Percentiles rank a stretch among this genome's conserved stretches.
These are phyloP conservation scores for Monosporozyma solicola DNA, from an alignment of 805 yeast genomes.

Conservation along the genomic window DNA sequence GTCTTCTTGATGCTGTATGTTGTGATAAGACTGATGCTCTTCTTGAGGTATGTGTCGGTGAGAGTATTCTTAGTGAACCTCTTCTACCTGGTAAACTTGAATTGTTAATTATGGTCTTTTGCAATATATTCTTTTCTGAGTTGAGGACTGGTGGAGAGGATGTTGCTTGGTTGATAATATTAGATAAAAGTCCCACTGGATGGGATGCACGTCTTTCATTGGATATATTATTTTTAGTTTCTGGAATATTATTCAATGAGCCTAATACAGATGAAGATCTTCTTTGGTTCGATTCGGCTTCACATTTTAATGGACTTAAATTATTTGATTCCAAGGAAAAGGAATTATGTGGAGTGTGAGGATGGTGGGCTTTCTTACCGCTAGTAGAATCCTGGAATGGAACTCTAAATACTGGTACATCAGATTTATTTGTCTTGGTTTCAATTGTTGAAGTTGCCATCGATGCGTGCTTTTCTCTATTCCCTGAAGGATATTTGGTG, in stretches of 20 bases:
- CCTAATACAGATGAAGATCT: not conserved
- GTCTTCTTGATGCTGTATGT: conserved; percentile 2
- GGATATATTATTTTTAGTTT: not conserved
- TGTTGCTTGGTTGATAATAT: not conserved
- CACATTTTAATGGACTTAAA: not conserved
- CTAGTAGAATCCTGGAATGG: conserved; percentile 51
- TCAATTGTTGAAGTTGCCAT: not conserved
- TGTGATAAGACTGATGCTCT: conserved; percentile 33
- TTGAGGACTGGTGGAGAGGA: not conserved
- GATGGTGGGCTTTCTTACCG: not conserved
- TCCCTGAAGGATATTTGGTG: not conserved
- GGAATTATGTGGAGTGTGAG: not conserved
- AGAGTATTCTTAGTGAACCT: conserved; percentile 5
- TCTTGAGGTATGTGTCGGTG: conserved; percentile 26
- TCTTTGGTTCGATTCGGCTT: not conserved
- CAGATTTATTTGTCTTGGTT: conserved; percentile 4
- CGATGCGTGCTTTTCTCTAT: not conserved
- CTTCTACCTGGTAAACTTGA: conserved; percentile 4
- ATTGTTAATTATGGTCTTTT: not conserved
- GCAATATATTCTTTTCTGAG: not conserved
- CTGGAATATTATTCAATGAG: not conserved
- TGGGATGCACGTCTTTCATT: conserved; percentile 5
- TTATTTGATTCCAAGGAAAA: not conserved
- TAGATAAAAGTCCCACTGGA: not conserved
- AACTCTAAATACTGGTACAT: conserved; percentile 43